Conservation (phyloP, 805 yeast species). For the Ogataea minuta region DNA sequence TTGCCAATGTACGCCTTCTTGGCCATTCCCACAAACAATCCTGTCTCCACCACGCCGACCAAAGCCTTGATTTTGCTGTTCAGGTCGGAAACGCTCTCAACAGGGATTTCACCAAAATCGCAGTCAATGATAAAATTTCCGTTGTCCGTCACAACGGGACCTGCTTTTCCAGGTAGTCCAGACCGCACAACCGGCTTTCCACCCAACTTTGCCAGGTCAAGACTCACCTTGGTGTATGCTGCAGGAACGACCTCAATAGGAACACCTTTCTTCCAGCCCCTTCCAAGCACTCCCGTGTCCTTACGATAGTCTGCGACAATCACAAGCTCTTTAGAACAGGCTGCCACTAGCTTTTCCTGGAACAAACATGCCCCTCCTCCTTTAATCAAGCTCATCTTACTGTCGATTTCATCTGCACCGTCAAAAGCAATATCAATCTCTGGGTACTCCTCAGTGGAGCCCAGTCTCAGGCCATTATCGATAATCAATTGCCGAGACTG, state of each 20-base stretch:
- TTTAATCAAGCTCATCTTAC: conserved; percentile 77
- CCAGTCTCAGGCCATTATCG: conserved; percentile 74
- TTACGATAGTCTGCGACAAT: conserved; percentile 93
- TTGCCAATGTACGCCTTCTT: conserved; percentile 87
- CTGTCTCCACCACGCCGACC: conserved; percentile 96
- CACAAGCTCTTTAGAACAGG: conserved; percentile 69
- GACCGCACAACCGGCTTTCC: conserved; percentile 71
- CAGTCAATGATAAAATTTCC: conserved; percentile 92
- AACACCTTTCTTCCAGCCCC: conserved; percentile 82
- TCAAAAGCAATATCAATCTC: conserved; percentile 90
- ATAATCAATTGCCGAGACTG: conserved; percentile 86
- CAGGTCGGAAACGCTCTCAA: conserved; percentile 43
- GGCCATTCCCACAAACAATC: conserved; percentile 77
- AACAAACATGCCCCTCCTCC: conserved; percentile 99
- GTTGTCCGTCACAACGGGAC: conserved; percentile 95
- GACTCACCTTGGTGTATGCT: conserved; percentile 73
- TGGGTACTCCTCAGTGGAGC: conserved; percentile 80
- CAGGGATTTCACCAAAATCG: conserved; percentile 76
- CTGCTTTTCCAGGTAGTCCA: conserved; percentile 92
- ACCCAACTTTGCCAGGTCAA: conserved; percentile 61
- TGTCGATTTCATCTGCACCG: conserved; percentile 97
- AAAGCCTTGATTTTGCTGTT: conserved; percentile 67
- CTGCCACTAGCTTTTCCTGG: conserved; percentile 93
- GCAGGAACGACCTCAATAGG: conserved; percentile 95
- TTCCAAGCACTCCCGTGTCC: conserved; percentile 70